These are phyloP conservation scores for Termitomyces sp. DNA, from an alignment of 768 basidiomycete genomes.

Conservation along the genomic window DNA sequence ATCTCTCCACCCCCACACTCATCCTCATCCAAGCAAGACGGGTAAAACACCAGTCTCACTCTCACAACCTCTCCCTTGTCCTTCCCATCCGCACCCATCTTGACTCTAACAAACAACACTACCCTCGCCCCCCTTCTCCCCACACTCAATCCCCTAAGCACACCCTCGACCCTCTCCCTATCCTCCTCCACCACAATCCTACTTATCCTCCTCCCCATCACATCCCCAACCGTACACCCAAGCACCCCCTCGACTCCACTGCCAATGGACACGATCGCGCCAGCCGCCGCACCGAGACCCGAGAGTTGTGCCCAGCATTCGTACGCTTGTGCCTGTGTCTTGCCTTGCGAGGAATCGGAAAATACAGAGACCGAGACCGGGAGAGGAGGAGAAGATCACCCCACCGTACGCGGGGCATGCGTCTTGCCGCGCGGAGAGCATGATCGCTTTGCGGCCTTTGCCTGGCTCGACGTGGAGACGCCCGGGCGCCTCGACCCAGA, in stretches of 20 bases:
- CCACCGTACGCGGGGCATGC: slow-evolving; percentile 68
- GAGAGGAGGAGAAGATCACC: slow-evolving; percentile 42
- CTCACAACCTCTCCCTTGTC: slow-evolving; percentile 30
- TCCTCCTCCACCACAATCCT: slow-evolving; percentile 9
- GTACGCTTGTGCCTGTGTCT: too few relatives aligned
- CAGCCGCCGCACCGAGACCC: slow-evolving; percentile 25
- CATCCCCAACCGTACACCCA: slow-evolving; percentile 56
- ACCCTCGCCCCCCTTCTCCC: too few relatives aligned
- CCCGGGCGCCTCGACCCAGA: slow-evolving; percentile 93
- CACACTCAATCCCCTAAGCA: slow-evolving; percentile 21
- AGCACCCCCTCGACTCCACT: slow-evolving; percentile 59
- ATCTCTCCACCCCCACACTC: slow-evolving; percentile 4
- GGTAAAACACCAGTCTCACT: slow-evolving; percentile 27
- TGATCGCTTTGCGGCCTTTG: slow-evolving; percentile 92
- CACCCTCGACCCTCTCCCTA: slow-evolving; percentile 36
- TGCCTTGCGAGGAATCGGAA: too few relatives aligned
- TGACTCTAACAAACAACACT: slow-evolving; percentile 14
- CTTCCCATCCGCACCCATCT: slow-evolving; percentile 20
- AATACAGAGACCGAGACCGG: too few relatives aligned
- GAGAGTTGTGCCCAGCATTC: slow-evolving; percentile 58
- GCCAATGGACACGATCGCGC: slow-evolving; percentile 52
- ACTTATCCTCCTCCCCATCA: slow-evolving; percentile 40
- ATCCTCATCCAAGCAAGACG: slow-evolving; percentile 15
- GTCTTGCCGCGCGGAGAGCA: slow-evolving; percentile 80
- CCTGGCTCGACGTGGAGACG: slow-evolving; percentile 89